Base-by-base conservation (phyloP, 2,329 filamentous ascomycete genomes). In the Annulohypoxylon truncatum region DNA sequence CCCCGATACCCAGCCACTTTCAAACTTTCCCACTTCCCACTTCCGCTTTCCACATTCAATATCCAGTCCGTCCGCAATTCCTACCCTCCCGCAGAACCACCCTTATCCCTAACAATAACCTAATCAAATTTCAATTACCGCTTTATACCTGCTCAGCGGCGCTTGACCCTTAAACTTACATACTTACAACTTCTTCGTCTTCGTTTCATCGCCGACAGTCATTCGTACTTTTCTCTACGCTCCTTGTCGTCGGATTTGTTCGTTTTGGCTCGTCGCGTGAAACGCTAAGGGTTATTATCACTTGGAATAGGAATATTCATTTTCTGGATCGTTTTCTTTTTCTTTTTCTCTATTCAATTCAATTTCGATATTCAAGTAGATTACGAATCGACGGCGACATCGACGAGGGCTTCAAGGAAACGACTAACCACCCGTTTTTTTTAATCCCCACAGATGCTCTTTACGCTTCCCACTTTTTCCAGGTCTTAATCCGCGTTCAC, bases 1-100 rank as follows among this genome's bases (percentile, higher is more conserved):
- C 35, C 42, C 22, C 13, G 22, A 28, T 24, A 33, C 61, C 62
- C 62, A 66, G 63, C 63, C 63, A 66, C 63, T 66, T 61, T 47
- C 18, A 22, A 46, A 8, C 52, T 51, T 56, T 51, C 26, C 48
- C 12, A 5, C n/a, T 28, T 48, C 44, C 24, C 56, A 60, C 61
- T 55, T 64, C 38, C 22, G 4, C n/a, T 13, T 48, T 24, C 44
- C 51, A 60, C 55, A 42, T 64, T 38, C 47, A 40, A 42, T 52
- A 20, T 38, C 15, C 31, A 18, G 20, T 26, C 24, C 38, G 18
- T 42, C 38, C 38, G 42, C 42, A 26, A 46, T 44, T 44, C 40
- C 40, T 44, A 24, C 44, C 42, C 44, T 13, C 29, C 40, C 12
- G 42, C 12, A 20, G 22, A 55, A 55, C 38, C 24, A 31, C 60